Percentiles rank a stretch among this genome's conserved stretches.
Evolutionary conservation across 73 alveolate genomes (phyloP).

Genomic region (Paramecium bursaria): DNA sequence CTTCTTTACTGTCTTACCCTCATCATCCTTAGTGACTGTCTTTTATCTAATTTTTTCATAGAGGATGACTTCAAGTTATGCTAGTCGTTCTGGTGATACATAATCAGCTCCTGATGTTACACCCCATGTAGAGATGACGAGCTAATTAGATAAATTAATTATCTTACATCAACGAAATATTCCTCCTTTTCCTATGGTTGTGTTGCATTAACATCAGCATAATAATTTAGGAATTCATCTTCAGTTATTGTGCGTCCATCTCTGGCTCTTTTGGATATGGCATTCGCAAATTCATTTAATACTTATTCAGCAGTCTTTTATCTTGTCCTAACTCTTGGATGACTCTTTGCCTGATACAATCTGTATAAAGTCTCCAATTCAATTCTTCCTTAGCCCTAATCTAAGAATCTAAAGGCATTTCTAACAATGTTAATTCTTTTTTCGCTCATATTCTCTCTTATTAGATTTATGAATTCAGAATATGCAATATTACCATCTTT

Average conservation of each 20-base stretch:
- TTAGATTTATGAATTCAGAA: slow-evolving; percentile 78
- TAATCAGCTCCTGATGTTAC: slow-evolving; percentile 72
- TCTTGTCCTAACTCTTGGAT: slow-evolving; percentile 89
- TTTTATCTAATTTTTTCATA: slow-evolving; percentile 82
- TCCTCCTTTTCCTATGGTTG: slow-evolving; percentile 90
- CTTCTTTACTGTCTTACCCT: slow-evolving; percentile 80
- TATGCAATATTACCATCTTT: slow-evolving; percentile 81
- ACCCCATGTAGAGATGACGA: slow-evolving; percentile 84
- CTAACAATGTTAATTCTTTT: slow-evolving; percentile 79
- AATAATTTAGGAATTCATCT: slow-evolving; percentile 78
- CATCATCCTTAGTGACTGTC: slow-evolving; percentile 86
- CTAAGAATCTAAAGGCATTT: slow-evolving; percentile 79
- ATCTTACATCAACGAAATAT: slow-evolving; percentile 76
- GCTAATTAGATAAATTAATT: not conserved
- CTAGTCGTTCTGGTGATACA: slow-evolving; percentile 78
- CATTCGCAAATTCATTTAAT: slow-evolving; percentile 73
- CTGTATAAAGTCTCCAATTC: slow-evolving; percentile 51
- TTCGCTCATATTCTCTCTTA: slow-evolving; percentile 77
- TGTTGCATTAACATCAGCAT: slow-evolving; percentile 87
- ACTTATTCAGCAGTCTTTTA: slow-evolving; percentile 84
- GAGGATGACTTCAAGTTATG: slow-evolving; percentile 74
- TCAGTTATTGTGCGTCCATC: slow-evolving; percentile 75
- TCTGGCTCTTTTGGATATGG: slow-evolving; percentile 71
- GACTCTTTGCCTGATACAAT: slow-evolving; percentile 74
- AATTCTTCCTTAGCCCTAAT: slow-evolving; percentile 72